phyloP scores from a whole-genome alignment of 2,329 filamentous ascomycete species.

The Pseudogymnoascus sp. region DNA sequence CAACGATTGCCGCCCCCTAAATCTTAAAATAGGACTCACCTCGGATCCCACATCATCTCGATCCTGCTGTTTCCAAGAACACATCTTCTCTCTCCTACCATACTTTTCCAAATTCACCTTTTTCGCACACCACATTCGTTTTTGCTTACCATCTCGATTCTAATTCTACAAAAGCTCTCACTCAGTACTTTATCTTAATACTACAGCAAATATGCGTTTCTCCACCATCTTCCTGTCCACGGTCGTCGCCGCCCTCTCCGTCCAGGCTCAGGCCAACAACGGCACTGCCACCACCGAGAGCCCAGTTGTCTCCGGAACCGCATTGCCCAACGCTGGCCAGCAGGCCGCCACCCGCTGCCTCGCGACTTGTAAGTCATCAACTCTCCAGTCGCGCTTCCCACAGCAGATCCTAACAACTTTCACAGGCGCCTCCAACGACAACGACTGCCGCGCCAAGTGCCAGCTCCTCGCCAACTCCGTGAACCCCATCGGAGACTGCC shows the following conservation, averaged over 20 bases:
- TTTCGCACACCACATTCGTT: neutral
- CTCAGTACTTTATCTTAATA: neutral
- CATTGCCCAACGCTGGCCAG: neutral
- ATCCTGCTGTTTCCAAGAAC: neutral
- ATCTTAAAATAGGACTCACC: constrained; percentile 9
- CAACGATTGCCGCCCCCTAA: neutral
- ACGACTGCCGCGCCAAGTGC: neutral
- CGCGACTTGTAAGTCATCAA: neutral
- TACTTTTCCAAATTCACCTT: neutral
- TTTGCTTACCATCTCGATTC: neutral
- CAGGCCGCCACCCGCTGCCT: neutral
- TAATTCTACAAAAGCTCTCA: neutral
- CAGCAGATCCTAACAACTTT: neutral
- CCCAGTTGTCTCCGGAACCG: neutral
- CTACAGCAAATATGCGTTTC: constrained; percentile 9
- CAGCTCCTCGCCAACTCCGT: neutral
- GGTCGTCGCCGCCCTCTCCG: constrained; percentile 1
- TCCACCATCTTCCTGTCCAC: constrained; percentile 11
- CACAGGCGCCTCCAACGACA: neutral
- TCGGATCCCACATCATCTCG: neutral
- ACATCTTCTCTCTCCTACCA: neutral
- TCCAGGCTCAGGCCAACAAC: neutral
- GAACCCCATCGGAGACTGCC: constrained; percentile 10
- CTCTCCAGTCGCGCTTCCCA: neutral
- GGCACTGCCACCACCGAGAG: neutral